Conservation (phyloP, 805 yeast species). For the Hanseniaspora thailandica region DNA sequence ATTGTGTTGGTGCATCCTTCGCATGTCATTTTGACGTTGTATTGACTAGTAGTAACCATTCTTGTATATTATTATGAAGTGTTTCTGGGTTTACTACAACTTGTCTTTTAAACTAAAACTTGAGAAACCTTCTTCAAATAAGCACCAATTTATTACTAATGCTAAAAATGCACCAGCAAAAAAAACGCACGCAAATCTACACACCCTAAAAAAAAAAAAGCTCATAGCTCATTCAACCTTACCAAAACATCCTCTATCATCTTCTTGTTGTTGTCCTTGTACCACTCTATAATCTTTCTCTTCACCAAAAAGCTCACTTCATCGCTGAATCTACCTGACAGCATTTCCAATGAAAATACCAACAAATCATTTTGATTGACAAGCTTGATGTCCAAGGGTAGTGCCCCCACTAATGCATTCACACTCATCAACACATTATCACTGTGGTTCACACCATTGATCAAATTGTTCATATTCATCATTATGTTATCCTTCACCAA, state of each 20-base stretch:
- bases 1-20: constrained; percentile 84
- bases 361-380: background rate
- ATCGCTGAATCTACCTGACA: background rate
- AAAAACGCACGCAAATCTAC: too few species aligned
- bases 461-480: background rate
- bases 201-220: too few species aligned
- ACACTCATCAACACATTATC: background rate
- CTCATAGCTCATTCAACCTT: background rate
- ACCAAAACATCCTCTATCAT: background rate
- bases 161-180: too few species aligned
- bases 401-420: background rate
- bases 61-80: constrained; percentile 30
- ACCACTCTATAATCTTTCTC: background rate
- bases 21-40: constrained; percentile 76
- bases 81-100: too few species aligned
- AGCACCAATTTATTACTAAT: too few species aligned
- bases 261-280: background rate
- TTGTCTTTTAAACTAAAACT: too few species aligned
- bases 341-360: background rate
- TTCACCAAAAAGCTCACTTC: background rate
- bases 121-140: too few species aligned
- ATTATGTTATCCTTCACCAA: background rate
- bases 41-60: constrained; percentile 56
- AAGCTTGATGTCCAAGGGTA: background rate
- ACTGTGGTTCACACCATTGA: too few species aligned